Percentiles rank a stretch among this genome's conserved stretches.
These are phyloP conservation scores for Kwoniella newhampshirensis DNA, from an alignment of 768 basidiomycete species.

Conservation along the genomic window DNA sequence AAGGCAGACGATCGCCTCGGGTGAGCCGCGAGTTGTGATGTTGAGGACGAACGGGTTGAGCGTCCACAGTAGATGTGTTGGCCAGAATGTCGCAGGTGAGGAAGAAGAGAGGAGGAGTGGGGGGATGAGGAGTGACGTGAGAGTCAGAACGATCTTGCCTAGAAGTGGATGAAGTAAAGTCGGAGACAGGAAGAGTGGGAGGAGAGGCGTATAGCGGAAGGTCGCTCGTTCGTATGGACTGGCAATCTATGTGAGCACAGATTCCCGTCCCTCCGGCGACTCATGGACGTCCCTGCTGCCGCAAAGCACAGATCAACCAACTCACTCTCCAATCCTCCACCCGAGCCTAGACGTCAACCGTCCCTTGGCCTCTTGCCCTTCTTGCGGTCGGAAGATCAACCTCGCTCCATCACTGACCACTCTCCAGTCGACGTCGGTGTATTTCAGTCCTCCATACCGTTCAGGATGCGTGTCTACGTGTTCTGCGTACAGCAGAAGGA, in stretches of 20 bases:
- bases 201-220: constrained; percentile 92
- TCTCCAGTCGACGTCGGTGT: constrained; percentile 96
- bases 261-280: not conserved
- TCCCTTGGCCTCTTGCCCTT: constrained; percentile 56
- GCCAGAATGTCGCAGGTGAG: constrained; percentile 22
- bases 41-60: constrained; percentile 92
- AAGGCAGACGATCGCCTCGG: constrained; percentile 80
- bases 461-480: constrained; percentile 45
- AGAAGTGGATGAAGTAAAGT: constrained; percentile 82
- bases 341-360: constrained; percentile 55
- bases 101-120: constrained; percentile 31
- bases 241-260: constrained; percentile 1
- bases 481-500: constrained; percentile 38
- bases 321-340: constrained; percentile 72
- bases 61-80: constrained; percentile 62
- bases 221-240: constrained; percentile 91
- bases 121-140: constrained; percentile 72
- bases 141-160: constrained; percentile 85
- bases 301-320: constrained; percentile 28
- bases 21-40: constrained; percentile 95
- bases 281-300: not conserved
- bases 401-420: constrained; percentile 90
- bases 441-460: constrained; percentile 62
- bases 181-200: constrained; percentile 77
- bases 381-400: constrained; percentile 55